Conservation (phyloP, 495 filamentous ascomycete species). For the Aspergillus saccharolyticus region DNA sequence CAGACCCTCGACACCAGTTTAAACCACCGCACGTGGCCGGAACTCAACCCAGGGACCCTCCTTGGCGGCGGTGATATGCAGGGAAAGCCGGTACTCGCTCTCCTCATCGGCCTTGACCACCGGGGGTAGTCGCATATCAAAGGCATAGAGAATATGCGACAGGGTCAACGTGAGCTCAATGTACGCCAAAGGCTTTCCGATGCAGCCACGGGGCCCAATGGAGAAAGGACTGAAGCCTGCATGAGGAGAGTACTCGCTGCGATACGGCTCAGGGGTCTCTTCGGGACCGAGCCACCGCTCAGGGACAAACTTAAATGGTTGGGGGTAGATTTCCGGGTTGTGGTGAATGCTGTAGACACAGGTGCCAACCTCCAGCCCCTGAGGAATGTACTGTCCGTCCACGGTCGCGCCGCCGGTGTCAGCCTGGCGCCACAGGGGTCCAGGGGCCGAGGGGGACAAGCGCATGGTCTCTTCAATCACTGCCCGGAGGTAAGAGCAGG, state of each 20-base stretch:
- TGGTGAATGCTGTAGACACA: conserved; percentile 54
- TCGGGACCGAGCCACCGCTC: not conserved
- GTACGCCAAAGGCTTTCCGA: not conserved
- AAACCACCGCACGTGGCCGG: not conserved
- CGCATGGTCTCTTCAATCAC: conserved; percentile 72
- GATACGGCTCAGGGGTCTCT: not conserved
- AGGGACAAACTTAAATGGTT: conserved; percentile 40
- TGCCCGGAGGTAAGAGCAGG: conserved; percentile 27
- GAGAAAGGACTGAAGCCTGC: not conserved
- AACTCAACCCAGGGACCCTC: not conserved
- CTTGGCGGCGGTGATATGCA: conserved; percentile 1
- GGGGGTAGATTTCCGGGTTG: conserved; percentile 47
- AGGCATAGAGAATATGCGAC: not conserved
- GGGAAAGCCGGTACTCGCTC: not conserved
- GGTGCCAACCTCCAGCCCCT: conserved; percentile 48
- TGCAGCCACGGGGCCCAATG: not conserved
- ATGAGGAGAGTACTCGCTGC: not conserved
- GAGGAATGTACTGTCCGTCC: conserved; percentile 49
- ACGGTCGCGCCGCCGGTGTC: conserved; percentile 52
- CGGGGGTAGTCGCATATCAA: not conserved
- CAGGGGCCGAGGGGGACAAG: conserved; percentile 60
- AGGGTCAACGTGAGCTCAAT: not conserved
- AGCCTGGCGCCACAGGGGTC: conserved; percentile 50
- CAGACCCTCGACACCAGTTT: no score
- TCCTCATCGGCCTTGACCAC: not conserved